Evolutionary conservation across 2,329 filamentous ascomycete genomes (phyloP).

Genomic region (Xylariaceae sp.): DNA sequence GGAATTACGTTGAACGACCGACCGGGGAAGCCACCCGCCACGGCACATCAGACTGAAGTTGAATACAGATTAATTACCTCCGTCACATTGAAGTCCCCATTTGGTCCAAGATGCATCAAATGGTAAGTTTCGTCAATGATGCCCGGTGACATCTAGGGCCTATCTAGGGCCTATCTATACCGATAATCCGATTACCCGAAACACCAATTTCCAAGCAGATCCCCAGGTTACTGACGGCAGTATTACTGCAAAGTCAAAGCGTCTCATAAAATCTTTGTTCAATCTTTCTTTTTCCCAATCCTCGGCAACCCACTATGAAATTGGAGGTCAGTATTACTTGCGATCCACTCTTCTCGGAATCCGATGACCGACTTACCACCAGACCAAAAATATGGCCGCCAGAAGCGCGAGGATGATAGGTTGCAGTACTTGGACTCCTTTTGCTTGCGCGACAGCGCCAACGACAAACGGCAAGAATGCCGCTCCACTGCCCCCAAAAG

Average conservation of each 20-base stretch:
- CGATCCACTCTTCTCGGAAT: neutral
- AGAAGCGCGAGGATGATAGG: slow-evolving; percentile 50
- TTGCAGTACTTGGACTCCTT: slow-evolving; percentile 51
- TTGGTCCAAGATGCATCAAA: neutral
- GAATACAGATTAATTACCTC: no score
- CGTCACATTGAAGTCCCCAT: no score
- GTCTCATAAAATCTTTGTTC: no score
- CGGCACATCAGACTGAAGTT: neutral
- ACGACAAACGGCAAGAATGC: slow-evolving; percentile 62
- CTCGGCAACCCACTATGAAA: slow-evolving; percentile 33
- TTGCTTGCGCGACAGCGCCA: slow-evolving; percentile 56
- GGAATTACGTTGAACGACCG: neutral
- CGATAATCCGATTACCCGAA: no score
- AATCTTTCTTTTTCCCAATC: slow-evolving; percentile 38
- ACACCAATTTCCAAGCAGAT: neutral
- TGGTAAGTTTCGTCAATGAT: neutral
- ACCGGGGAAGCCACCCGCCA: neutral
- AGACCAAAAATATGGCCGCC: slow-evolving; percentile 39
- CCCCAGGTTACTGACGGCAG: neutral
- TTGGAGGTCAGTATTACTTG: neutral
- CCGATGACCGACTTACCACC: slow-evolving; percentile 30
- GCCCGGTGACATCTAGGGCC: neutral
- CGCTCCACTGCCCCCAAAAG: slow-evolving; percentile 68
- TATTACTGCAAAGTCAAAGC: no score
- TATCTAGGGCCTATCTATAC: no score